These are phyloP conservation scores for Phytophthora macrochlamydospora DNA, from an alignment of 352 stramenopile genomes.

Conservation along the genomic window DNA sequence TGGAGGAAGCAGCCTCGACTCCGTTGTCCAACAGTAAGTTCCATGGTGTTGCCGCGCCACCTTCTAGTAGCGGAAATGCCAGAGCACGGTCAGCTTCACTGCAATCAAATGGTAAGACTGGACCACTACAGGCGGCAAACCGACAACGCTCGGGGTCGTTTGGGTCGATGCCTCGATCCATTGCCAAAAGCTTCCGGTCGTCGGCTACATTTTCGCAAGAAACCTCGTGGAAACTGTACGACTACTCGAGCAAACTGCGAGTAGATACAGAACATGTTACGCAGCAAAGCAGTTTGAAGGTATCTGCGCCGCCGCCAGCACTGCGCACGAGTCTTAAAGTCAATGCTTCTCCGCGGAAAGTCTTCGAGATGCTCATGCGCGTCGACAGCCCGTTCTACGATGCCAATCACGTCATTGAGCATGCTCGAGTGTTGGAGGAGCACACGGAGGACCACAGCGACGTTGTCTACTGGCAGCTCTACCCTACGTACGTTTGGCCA, in stretches of 20 bases:
- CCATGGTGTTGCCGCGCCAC: conserved; percentile 1
- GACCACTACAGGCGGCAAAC: conserved; percentile 14
- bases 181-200: conserved; percentile 78
- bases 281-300: conserved; percentile 44
- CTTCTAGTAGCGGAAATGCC: not conserved
- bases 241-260: conserved; percentile 73
- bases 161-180: conserved; percentile 73
- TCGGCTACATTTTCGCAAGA: conserved; percentile 82
- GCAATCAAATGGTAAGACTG: conserved; percentile 18
- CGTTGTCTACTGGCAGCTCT: conserved; percentile 80
- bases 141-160: conserved; percentile 64
- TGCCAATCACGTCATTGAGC: conserved; percentile 77
- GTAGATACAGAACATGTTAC: conserved; percentile 67
- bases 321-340: conserved; percentile 79
- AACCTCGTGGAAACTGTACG: conserved; percentile 76
- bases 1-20: conserved; percentile 32
- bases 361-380: conserved; percentile 83
- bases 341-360: conserved; percentile 59
- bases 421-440: conserved; percentile 64
- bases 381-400: conserved; percentile 74
- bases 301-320: conserved; percentile 48
- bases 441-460: conserved; percentile 76
- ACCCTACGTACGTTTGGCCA: conserved; percentile 74
- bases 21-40: conserved; percentile 22
- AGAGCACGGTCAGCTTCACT: conserved; percentile 22